phyloP scores from a whole-genome alignment of 2,329 filamentous ascomycete genomes.

The Calonectria pauciramosa region DNA sequence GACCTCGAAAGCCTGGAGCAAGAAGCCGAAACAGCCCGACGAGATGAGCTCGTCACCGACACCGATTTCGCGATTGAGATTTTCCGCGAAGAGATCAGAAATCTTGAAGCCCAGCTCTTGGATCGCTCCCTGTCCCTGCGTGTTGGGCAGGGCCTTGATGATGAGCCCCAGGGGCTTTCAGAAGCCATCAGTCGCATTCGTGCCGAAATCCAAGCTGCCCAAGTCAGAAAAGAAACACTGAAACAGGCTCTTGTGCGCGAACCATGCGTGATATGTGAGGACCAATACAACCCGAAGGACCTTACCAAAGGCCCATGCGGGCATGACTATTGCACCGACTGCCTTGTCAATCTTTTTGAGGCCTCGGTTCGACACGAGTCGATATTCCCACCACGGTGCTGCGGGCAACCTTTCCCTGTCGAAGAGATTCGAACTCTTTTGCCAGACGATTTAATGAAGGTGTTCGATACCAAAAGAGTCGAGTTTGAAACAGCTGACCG shows the following conservation, averaged over 20 bases:
- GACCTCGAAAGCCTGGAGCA: background rate
- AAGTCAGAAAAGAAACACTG: background rate
- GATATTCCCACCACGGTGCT: slow-evolving; percentile 69
- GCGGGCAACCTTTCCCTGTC: slow-evolving; percentile 57
- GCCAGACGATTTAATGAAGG: slow-evolving; percentile 45
- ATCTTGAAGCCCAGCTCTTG: background rate
- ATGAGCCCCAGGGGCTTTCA: background rate
- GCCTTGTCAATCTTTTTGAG: slow-evolving; percentile 60
- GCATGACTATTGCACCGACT: slow-evolving; percentile 66
- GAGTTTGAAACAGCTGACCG: slow-evolving; percentile 63
- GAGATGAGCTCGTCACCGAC: background rate
- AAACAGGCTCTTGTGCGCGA: background rate
- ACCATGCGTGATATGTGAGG: slow-evolving; percentile 20
- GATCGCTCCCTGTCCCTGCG: background rate
- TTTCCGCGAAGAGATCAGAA: background rate
- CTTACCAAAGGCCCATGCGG: slow-evolving; percentile 47
- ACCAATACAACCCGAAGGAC: background rate
- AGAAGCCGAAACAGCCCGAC: background rate
- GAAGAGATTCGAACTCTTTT: slow-evolving; percentile 54
- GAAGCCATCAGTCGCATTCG: background rate
- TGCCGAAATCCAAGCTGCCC: background rate
- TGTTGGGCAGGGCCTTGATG: background rate
- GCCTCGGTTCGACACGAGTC: slow-evolving; percentile 61
- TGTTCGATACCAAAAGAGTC: slow-evolving; percentile 60
- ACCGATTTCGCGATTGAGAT: background rate